Evolutionary conservation across 352 stramenopile species (phyloP).

Genomic region (Phytopythium oedochilum): DNA sequence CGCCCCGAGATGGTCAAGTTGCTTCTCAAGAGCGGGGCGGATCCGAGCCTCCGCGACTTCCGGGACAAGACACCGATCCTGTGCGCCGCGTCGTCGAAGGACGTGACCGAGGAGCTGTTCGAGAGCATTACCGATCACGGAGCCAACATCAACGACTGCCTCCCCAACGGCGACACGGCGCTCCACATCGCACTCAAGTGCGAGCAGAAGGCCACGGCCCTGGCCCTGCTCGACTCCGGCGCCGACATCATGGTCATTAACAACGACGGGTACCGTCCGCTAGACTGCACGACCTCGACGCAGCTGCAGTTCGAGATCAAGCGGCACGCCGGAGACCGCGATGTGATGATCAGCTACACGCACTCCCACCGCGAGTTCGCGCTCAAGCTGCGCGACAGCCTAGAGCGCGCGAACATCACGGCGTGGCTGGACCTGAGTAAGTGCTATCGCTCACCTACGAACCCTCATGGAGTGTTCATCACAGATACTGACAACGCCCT

Average conservation of each 20-base stretch:
- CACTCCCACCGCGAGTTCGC: conserved; percentile 66
- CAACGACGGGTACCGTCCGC: conserved; percentile 46
- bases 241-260: conserved; percentile 73
- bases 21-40: conserved; percentile 35
- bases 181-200: conserved; percentile 69
- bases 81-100: conserved; percentile 56
- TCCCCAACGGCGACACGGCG: conserved; percentile 56
- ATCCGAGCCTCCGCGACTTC: conserved; percentile 24
- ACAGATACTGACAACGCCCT: not conserved
- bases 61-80: conserved; percentile 43
- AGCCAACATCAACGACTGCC: conserved; percentile 26
- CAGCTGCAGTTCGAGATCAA: conserved; percentile 74
- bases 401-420: conserved; percentile 57
- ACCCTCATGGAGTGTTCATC: not conserved
- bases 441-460: not conserved
- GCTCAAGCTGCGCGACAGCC: conserved; percentile 48
- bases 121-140: conserved; percentile 31
- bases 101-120: conserved; percentile 40
- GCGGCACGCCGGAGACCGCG: conserved; percentile 60
- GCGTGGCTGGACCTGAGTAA: conserved; percentile 79
- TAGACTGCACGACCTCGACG: conserved; percentile 80
- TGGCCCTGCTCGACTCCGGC: conserved; percentile 64
- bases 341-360: conserved; percentile 84
- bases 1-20: conserved; percentile 43
- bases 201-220: conserved; percentile 62